Evolutionary conservation across 345 rosid species (phyloP), one percentile per base, ranked within the genome.

Genomic region (Syzygium aqueum): DNA sequence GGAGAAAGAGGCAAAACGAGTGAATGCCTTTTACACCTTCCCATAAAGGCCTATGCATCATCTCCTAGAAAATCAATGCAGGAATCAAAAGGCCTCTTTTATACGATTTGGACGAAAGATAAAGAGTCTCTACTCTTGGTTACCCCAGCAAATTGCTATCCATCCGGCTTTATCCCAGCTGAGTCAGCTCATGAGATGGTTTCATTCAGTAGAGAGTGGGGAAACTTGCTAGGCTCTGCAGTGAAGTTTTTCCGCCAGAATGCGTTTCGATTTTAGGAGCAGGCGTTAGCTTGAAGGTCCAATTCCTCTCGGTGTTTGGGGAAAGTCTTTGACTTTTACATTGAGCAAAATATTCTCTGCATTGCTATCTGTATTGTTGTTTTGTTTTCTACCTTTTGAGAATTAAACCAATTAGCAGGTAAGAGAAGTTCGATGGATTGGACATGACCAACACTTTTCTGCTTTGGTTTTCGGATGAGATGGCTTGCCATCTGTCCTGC

Each of bases 1-100:
- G 30, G 10, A 67, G 84, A 52, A n/a, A 84, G 87, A 57, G 67
- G 85, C 85, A 88, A 56, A 65, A 40, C 50, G 25, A 63, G 61
- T 53, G 51, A 46, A 51, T 77, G n/a, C 85, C 51, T 86, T 89
- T 92, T 88, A 33, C 90, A 52, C 85, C 87, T 86, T 87, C 89
- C 90, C 67, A 88, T 54, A 85, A 86, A 87, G 82, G 82, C 82
- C 82, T 9, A 40, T 37, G 82, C 82, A 73, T 40, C 27, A 73
- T 73, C 82, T 37, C 82, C 82, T 73, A 73, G 82, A 73, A 37
- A 73, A 21, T 10, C 82, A 19, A 73, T 1, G 49, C 82, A 73
- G 49, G 49, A 73, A 73, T 73, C 23, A 73, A 33, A 37, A 37
- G 80, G 25, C 49, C 14, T 73, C 82, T 19, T 73, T 73, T 73